A percentile compares a stretch with the other conserved stretches of the same genome.
These are phyloP conservation scores for Petunia secreta DNA, from an alignment of 257 asterid species.

Conservation along the genomic window DNA sequence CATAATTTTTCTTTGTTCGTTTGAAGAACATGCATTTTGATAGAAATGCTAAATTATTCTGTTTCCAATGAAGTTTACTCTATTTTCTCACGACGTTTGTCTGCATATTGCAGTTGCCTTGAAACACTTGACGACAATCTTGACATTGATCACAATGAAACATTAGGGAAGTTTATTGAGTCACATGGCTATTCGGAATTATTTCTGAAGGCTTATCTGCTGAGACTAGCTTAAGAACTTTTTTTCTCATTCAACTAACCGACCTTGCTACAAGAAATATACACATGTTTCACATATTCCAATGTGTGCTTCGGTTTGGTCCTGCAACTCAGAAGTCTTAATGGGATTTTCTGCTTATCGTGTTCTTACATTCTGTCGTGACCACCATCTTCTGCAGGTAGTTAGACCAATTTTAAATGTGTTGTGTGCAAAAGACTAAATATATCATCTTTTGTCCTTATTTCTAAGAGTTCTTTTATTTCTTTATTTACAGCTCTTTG, in stretches of 20 bases:
- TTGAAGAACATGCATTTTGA: too few relatives aligned
- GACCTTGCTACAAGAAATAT: too few relatives aligned
- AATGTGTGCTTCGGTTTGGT: slow-evolving; percentile 95
- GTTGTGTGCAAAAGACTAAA: too few relatives aligned
- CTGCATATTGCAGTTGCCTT: too few relatives aligned
- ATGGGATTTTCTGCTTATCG: slow-evolving; percentile 84
- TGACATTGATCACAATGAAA: too few relatives aligned
- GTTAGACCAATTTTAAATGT: neutral
- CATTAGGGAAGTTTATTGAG: too few relatives aligned
- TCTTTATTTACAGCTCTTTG: slow-evolving; percentile 59
- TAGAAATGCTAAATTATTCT: neutral
- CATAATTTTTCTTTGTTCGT: neutral
- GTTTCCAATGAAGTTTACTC: too few relatives aligned
- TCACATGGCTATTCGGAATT: too few relatives aligned
- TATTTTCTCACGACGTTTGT: too few relatives aligned
- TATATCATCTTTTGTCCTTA: neutral
- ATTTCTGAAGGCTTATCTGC: too few relatives aligned
- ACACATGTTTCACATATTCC: slow-evolving; percentile 52
- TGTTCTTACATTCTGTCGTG: slow-evolving; percentile 80
- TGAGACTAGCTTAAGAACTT: too few relatives aligned
- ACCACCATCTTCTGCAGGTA: slow-evolving; percentile 93
- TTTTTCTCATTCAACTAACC: neutral
- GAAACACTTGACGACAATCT: too few relatives aligned
- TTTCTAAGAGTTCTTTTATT: neutral
- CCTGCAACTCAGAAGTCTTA: slow-evolving; percentile 81